Conservation (phyloP, 225 moss, liverwort and hornwort species). For the Lunularia cruciata region DNA sequence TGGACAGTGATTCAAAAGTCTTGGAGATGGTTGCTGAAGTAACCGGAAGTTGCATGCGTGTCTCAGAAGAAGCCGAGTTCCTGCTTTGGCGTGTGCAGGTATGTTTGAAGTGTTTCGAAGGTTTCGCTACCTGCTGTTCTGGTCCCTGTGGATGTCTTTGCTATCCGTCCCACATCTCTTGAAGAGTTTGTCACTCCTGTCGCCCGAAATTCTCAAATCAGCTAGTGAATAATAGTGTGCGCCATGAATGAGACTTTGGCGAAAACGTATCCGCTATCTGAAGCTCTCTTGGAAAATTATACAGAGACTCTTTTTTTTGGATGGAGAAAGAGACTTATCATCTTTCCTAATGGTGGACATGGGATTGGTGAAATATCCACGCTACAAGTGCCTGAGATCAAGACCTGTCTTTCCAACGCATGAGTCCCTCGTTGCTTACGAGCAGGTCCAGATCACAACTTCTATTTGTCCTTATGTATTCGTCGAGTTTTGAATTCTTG, state of each 20-base stretch:
- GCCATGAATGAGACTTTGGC: too few relatives aligned
- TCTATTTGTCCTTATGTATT: background rate
- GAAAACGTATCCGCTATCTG: too few relatives aligned
- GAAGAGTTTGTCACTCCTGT: background rate
- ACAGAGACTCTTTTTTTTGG: constrained; percentile 94
- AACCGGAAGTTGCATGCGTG: constrained; percentile 62
- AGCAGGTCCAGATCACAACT: constrained; percentile 51
- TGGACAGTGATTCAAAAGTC: constrained; percentile 50
- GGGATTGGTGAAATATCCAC: constrained; percentile 85
- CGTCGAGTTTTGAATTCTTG: too few relatives aligned
- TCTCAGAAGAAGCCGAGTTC: constrained; percentile 76
- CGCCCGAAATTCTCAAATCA: background rate
- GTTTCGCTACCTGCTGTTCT: background rate
- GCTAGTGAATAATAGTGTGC: too few relatives aligned
- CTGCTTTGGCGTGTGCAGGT: constrained; percentile 95
- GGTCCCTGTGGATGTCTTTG: background rate
- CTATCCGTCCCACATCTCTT: background rate
- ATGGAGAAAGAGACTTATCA: constrained; percentile 84
- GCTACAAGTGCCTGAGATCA: constrained; percentile 67
- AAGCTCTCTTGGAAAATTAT: too few relatives aligned
- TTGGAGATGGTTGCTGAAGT: constrained; percentile 51
- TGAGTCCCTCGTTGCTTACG: constrained; percentile 68
- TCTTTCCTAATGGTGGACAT: constrained; percentile 90
- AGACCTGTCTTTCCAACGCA: constrained; percentile 65
- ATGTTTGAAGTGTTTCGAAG: background rate